Evolutionary conservation across 1,284 basidiomycete genomes (phyloP).

Genomic region (Sporisorium graminicola): DNA sequence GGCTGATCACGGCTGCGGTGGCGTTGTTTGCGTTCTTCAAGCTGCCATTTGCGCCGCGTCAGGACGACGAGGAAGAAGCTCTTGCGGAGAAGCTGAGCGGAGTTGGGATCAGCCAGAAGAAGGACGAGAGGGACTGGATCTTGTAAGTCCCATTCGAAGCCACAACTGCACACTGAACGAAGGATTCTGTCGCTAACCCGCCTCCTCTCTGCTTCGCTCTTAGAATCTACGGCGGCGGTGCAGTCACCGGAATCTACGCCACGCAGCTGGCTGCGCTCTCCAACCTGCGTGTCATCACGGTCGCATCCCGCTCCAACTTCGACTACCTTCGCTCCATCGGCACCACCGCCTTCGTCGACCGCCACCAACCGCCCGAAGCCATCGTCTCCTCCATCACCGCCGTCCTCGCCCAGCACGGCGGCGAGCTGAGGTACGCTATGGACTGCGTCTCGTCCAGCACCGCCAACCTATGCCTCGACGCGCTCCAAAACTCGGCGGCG

Average conservation of each 20-base stretch:
- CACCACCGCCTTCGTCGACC: conserved; percentile 53
- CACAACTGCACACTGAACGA: too few species aligned
- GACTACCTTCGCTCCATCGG: conserved; percentile 48
- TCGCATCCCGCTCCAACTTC: conserved; percentile 59
- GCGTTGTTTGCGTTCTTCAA: conserved; percentile 58
- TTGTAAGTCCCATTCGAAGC: conserved; percentile 27
- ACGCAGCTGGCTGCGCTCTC: conserved; percentile 52
- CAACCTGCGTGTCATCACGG: conserved; percentile 36
- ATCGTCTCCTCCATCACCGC: conserved; percentile 36
- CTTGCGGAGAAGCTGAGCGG: not conserved
- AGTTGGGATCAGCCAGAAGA: not conserved
- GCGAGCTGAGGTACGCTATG: conserved; percentile 43
- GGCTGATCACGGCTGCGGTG: conserved; percentile 67
- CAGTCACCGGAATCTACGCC: conserved; percentile 61
- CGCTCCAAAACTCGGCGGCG: conserved; percentile 2
- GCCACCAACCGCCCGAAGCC: conserved; percentile 16
- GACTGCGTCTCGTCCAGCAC: conserved; percentile 61
- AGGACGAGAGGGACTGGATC: conserved; percentile 32
- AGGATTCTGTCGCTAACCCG: not conserved
- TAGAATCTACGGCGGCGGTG: conserved; percentile 60
- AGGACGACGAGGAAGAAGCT: not conserved
- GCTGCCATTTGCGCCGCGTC: conserved; percentile 7
- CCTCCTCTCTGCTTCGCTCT: too few species aligned
- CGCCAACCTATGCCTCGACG: conserved; percentile 35
- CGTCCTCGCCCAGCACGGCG: conserved; percentile 9